Evolutionary conservation across 257 asterid genomes (phyloP).

Genomic region (Henckelia pumila): DNA sequence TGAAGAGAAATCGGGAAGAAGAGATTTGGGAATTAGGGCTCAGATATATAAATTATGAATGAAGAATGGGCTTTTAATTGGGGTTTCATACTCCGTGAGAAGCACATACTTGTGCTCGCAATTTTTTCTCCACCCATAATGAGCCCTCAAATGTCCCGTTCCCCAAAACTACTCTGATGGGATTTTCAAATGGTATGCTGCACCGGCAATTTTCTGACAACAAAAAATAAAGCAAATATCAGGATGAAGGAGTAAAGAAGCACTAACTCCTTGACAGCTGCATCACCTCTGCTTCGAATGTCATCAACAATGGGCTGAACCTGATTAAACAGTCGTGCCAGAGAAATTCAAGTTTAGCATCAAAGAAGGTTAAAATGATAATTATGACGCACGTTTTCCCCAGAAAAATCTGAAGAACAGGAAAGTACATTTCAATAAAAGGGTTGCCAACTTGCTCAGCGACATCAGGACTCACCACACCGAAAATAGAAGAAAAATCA

Average conservation of each 20-base stretch:
- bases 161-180: conserved; percentile 7
- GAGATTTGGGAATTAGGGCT: too few relatives aligned
- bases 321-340: conserved; percentile 35
- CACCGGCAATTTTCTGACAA: conserved; percentile 16
- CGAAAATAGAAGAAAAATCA: conserved; percentile 77
- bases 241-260: conserved; percentile 31
- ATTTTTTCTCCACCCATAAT: conserved; percentile 1
- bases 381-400: background rate
- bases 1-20: too few relatives aligned
- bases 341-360: conserved; percentile 5
- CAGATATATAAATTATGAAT: too few relatives aligned
- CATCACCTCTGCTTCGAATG: conserved; percentile 77
- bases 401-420: conserved; percentile 13
- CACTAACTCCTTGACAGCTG: conserved; percentile 90
- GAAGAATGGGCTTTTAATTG: too few relatives aligned
- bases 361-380: conserved; percentile 6
- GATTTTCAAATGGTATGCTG: background rate
- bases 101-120: too few relatives aligned
- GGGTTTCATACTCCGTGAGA: too few relatives aligned
- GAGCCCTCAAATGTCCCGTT: background rate
- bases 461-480: conserved; percentile 54
- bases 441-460: background rate
- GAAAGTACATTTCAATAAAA: background rate
- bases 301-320: conserved; percentile 97
- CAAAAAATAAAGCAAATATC: conserved; percentile 22